phyloP scores from a whole-genome alignment of 345 rosid species.

The Carallia pectinifolia region DNA sequence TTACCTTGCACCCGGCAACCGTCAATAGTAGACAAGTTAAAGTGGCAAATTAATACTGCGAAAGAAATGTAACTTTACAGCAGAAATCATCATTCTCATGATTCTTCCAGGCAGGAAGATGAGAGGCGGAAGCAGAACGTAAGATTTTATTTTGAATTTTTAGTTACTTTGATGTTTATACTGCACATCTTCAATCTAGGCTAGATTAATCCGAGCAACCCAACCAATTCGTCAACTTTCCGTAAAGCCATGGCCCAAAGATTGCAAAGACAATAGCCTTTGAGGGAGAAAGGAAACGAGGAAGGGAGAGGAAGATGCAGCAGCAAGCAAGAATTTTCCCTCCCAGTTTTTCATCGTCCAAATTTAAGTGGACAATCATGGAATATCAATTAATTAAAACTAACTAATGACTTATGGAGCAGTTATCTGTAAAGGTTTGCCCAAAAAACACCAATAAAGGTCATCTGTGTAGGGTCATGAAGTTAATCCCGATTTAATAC shows the following conservation, averaged over 20 bases:
- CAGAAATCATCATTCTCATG: neutral
- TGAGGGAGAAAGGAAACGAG: too few species aligned
- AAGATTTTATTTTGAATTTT: neutral
- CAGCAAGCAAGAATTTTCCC: too few species aligned
- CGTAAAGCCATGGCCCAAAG: neutral
- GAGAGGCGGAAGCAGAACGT: neutral
- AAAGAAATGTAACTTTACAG: neutral
- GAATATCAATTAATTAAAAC: too few species aligned
- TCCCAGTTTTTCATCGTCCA: too few species aligned
- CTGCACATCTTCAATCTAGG: neutral
- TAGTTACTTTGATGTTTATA: neutral
- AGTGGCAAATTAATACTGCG: neutral
- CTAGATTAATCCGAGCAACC: neutral
- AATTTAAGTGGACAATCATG: neutral
- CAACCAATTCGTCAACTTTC: neutral
- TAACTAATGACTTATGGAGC: neutral
- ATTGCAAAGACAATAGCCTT: too few species aligned
- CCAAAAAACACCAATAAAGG: neutral
- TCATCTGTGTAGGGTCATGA: neutral
- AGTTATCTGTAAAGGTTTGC: neutral
- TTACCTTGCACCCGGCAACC: slow-evolving; percentile 73
- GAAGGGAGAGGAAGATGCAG: too few species aligned
- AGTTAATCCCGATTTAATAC: too few species aligned
- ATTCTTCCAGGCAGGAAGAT: too few species aligned
- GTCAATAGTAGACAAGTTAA: slow-evolving; percentile 21